Base-by-base conservation (phyloP, 2,329 filamentous ascomycete species). In the Fusarium domesticum region DNA sequence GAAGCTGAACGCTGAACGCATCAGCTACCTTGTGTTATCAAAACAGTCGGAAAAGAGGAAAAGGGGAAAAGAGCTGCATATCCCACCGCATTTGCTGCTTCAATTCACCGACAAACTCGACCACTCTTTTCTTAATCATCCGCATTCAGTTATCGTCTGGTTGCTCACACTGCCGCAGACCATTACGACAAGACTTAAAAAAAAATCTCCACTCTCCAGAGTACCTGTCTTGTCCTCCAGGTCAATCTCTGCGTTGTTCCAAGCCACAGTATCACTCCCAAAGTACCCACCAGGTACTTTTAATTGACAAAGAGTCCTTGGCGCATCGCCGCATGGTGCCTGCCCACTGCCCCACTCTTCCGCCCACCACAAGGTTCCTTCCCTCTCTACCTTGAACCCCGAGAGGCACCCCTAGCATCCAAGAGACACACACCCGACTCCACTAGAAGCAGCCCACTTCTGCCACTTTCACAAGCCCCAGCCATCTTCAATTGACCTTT, bases 401-500 rank as follows among this genome's bases (percentile, higher is more conserved):
- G n/a, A n/a, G n/a, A n/a, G n/a, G n/a, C 7, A 8, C 23, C 23
- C 23, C 23, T 28, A 28, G 23, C 23, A 28, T 12, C 8, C 8
- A 12, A 28, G 14, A 12, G 4, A 8, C 7, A 28, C 23, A 43
- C 54, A 48, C 43, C 48, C 38, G 58, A 51, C 43, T 50, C 51
- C 52, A 50, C 54, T 54, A 42, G 45, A 63, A 59, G 49, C 59
- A 59, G 54, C 48, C 54, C 54, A 57, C 45, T 28, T 45, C 47
- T 42, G 44, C 43, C 47, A 28, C 40, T 45, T 20, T 35, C 23
- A 28, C 46, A 54, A 39, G 30, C 50, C 51, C 58, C 59, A 62
- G 50, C 61, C 59, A 59, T 56, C 60, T 48, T 8, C 23, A 28
- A 28, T 28, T 28, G 23, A 28, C 23, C n/a, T n/a, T n/a, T n/a